phyloP scores from a whole-genome alignment of 495 filamentous ascomycete species.

The Aspergillus diversus region DNA sequence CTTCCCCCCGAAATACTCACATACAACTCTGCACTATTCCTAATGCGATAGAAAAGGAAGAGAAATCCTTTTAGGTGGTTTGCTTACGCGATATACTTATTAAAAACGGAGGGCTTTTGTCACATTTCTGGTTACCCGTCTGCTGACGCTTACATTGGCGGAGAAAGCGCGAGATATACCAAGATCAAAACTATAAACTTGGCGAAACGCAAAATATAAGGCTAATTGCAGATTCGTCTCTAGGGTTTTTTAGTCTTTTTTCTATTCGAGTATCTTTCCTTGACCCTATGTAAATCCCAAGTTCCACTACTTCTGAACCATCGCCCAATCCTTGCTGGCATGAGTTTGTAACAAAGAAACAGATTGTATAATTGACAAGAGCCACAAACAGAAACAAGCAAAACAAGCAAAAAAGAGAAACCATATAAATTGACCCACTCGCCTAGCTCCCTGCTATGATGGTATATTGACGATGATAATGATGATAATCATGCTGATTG shows the following conservation, averaged over 20 bases:
- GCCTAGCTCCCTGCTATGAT: constrained; percentile 38
- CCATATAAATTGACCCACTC: constrained; percentile 31
- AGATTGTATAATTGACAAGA: constrained; percentile 17
- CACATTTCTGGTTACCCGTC: no score
- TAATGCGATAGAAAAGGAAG: no score
- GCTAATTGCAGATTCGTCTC: not conserved
- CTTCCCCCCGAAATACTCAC: no score
- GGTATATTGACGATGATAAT: constrained; percentile 35
- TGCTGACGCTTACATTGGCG: no score
- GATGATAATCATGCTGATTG: constrained; percentile 30
- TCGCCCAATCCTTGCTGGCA: constrained; percentile 20
- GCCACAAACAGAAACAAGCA: constrained; percentile 17
- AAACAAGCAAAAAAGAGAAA: constrained; percentile 23
- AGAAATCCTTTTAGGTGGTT: no score
- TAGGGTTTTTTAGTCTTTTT: constrained; percentile 10
- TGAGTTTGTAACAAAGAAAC: constrained; percentile 25
- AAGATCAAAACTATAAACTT: no score
- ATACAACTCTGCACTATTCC: no score
- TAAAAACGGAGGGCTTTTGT: no score
- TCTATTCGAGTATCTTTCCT: constrained; percentile 18
- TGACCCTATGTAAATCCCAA: constrained; percentile 32
- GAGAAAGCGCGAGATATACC: no score
- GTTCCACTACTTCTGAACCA: constrained; percentile 26
- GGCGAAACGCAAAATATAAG: not conserved
- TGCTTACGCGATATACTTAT: no score